These are phyloP conservation scores for Cryptosporidium andersoni DNA, from an alignment of 169 alveolate species.

Conservation along the genomic window DNA sequence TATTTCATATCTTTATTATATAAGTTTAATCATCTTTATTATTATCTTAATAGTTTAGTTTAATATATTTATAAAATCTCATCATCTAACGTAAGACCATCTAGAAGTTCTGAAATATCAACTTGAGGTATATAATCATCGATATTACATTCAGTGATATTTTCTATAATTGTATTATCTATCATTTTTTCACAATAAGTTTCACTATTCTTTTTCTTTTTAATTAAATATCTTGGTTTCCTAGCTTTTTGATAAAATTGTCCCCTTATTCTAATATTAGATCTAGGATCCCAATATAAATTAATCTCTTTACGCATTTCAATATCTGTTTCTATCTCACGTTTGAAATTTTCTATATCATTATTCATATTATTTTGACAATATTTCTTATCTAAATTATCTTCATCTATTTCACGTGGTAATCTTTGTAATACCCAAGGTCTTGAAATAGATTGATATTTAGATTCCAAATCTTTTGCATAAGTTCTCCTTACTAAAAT, in stretches of 20 bases:
- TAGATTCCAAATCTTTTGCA: constrained; percentile 32
- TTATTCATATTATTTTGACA: constrained; percentile 20
- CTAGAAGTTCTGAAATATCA: constrained; percentile 60
- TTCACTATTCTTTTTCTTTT: constrained; percentile 22
- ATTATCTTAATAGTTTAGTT: not conserved
- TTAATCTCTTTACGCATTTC: constrained; percentile 83
- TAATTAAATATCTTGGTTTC: constrained; percentile 51
- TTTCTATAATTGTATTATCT: not conserved
- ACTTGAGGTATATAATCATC: constrained; percentile 20
- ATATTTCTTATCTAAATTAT: not conserved
- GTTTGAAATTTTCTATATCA: constrained; percentile 86
- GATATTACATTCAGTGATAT: not conserved
- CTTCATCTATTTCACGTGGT: constrained; percentile 33
- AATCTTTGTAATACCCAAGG: constrained; percentile 73
- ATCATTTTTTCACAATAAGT: not conserved
- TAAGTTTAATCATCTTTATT: not conserved
- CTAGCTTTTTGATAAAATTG: constrained; percentile 37
- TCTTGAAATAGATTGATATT: constrained; percentile 10
- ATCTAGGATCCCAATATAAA: constrained; percentile 81
- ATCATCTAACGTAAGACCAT: constrained; percentile 63
- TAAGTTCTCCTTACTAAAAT: constrained; percentile 79
- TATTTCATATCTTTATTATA: not conserved
- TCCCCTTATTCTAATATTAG: constrained; percentile 30
- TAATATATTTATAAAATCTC: not conserved
- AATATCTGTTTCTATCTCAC: constrained; percentile 87